phyloP scores from a whole-genome alignment of 2,329 filamentous ascomycete genomes.

The Hypoxylon sp. region DNA sequence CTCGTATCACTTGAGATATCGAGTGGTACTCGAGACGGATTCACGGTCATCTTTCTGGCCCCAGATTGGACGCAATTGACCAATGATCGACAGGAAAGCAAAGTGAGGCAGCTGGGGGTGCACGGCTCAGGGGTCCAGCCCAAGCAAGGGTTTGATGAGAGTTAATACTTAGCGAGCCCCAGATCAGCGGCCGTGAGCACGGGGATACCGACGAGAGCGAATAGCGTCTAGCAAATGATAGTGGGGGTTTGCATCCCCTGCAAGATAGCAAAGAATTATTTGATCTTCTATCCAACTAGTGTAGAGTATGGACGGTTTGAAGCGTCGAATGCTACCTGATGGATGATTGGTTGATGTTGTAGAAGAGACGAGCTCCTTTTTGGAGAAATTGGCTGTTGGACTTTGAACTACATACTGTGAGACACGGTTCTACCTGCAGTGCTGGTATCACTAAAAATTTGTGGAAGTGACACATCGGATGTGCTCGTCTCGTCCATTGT shows the following conservation, averaged over 20 bases:
- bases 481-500: constrained; percentile 6
- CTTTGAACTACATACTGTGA: constrained; percentile 1
- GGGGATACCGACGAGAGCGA: constrained; percentile 27
- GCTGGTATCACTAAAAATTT: background rate
- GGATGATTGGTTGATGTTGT: constrained; percentile 32
- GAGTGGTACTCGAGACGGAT: constrained; percentile 40
- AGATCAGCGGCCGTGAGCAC: constrained; percentile 32
- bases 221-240: constrained; percentile 38
- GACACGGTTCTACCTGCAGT: constrained; percentile 12
- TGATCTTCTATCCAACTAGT: constrained; percentile 28
- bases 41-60: constrained; percentile 44
- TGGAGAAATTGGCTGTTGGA: constrained; percentile 1
- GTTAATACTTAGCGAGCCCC: constrained; percentile 22
- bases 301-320: constrained; percentile 24
- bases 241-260: constrained; percentile 28
- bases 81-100: constrained; percentile 34
- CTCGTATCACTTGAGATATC: constrained; percentile 48
- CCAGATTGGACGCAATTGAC: constrained; percentile 38
- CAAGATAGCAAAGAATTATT: constrained; percentile 30
- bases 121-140: constrained; percentile 41
- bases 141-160: constrained; percentile 45
- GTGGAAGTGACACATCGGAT: too few relatives aligned
- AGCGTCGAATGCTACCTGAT: constrained; percentile 31
- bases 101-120: constrained; percentile 39
- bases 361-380: constrained; percentile 11